Evolutionary conservation across 192 early-diverging fungal genomes (phyloP).

Genomic region (Pilobolus umbonatus): DNA sequence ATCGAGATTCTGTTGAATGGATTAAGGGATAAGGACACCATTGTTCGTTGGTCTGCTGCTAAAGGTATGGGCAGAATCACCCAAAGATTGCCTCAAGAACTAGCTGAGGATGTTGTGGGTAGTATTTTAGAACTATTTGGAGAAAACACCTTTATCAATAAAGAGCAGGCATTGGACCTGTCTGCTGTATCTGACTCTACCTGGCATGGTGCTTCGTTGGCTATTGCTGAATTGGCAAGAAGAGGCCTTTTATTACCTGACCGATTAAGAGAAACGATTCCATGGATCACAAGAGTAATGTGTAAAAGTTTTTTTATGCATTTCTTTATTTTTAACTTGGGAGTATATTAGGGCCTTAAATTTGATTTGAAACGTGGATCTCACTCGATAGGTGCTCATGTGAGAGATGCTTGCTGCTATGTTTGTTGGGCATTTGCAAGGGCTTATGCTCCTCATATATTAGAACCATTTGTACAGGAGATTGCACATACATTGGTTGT

Average conservation of each 20-base stretch:
- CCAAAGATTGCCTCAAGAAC: constrained; percentile 69
- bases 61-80: constrained; percentile 92
- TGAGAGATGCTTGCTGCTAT: constrained; percentile 95
- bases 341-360: constrained; percentile 68
- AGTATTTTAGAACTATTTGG: constrained; percentile 74
- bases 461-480: constrained; percentile 56
- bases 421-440: constrained; percentile 97
- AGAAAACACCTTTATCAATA: constrained; percentile 66
- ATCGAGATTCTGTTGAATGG: constrained; percentile 80
- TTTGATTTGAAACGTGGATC: constrained; percentile 88
- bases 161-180: constrained; percentile 45
- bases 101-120: constrained; percentile 79
- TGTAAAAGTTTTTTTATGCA: constrained; percentile 66
- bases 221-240: constrained; percentile 87
- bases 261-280: constrained; percentile 62
- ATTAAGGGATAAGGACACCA: constrained; percentile 85
- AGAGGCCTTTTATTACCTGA: constrained; percentile 78
- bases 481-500: constrained; percentile 76
- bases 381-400: constrained; percentile 89
- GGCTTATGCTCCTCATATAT: constrained; percentile 69
- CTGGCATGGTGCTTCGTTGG: constrained; percentile 93
- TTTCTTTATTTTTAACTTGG: constrained; percentile 69
- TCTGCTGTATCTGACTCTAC: constrained; percentile 82
- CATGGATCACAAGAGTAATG: constrained; percentile 69
- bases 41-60: constrained; percentile 96